Evolutionary conservation across 2,329 filamentous ascomycete genomes (phyloP).

Genomic region (Parafenestella ontariensis): DNA sequence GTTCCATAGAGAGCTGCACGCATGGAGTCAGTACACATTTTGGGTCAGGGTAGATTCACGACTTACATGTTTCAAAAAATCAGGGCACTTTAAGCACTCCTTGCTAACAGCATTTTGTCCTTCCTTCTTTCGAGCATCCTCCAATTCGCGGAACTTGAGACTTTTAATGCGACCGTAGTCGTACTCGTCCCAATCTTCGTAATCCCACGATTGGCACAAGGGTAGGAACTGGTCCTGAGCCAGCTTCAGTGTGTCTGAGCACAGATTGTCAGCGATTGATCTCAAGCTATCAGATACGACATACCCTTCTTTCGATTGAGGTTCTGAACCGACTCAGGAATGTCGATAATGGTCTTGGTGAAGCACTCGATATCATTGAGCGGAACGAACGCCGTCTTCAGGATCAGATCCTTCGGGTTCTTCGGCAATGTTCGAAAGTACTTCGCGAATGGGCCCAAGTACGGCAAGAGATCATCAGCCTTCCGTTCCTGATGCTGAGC

Average conservation of each 20-base stretch:
- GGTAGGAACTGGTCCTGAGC: conserved; percentile 74
- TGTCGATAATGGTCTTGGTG: conserved; percentile 70
- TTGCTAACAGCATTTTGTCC: conserved; percentile 69
- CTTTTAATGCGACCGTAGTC: conserved; percentile 85
- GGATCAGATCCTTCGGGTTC: conserved; percentile 69
- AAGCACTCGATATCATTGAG: conserved; percentile 84
- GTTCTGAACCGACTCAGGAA: conserved; percentile 52
- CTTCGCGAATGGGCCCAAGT: conserved; percentile 72
- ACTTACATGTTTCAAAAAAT: conserved; percentile 88
- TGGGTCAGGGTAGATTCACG: neutral
- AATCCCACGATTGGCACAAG: conserved; percentile 76
- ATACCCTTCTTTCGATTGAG: conserved; percentile 60
- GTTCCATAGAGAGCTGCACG: conserved; percentile 85
- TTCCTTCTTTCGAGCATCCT: conserved; percentile 73
- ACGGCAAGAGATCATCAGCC: conserved; percentile 86
- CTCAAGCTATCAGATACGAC: conserved; percentile 34
- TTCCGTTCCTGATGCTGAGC: conserved; percentile 73
- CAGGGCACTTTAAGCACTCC: conserved; percentile 72
- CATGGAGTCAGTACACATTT: conserved; percentile 11
- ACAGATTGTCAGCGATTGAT: conserved; percentile 7
- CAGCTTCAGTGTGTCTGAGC: conserved; percentile 57
- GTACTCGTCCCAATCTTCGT: conserved; percentile 80
- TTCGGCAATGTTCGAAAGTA: conserved; percentile 73
- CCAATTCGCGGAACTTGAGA: conserved; percentile 78
- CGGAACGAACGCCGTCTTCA: conserved; percentile 73